phyloP scores from a whole-genome alignment of 768 basidiomycete genomes.

The Melanogaster broomeanus region DNA sequence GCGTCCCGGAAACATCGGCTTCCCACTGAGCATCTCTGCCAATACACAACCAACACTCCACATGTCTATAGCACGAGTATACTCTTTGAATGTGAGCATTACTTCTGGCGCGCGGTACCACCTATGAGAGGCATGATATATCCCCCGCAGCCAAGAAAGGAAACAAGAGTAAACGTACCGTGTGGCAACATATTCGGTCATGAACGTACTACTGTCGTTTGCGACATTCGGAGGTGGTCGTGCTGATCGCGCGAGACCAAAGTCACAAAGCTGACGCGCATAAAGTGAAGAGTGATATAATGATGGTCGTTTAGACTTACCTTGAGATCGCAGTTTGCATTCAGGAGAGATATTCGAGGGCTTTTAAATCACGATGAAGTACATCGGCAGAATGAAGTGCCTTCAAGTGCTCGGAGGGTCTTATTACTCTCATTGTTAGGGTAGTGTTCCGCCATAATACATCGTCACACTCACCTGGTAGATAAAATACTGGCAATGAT shows the following conservation, averaged over 20 bases:
- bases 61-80: conserved; percentile 84
- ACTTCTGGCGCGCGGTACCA: conserved; percentile 99
- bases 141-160: not conserved
- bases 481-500: conserved; percentile 96
- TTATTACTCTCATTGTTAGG: conserved; percentile 28
- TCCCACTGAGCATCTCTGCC: conserved; percentile 92
- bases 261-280: conserved; percentile 69
- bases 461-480: conserved; percentile 67
- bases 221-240: conserved; percentile 72
- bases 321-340: conserved; percentile 96
- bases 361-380: conserved; percentile 92
- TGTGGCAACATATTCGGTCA: conserved; percentile 96
- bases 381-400: conserved; percentile 95
- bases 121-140: conserved; percentile 36
- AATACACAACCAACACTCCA: conserved; percentile 88
- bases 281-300: conserved; percentile 1
- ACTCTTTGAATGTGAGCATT: conserved; percentile 97
- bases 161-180: conserved; percentile 44
- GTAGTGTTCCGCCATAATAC: not conserved
- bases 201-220: conserved; percentile 76
- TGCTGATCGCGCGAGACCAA: conserved; percentile 82
- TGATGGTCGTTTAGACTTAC: conserved; percentile 40
- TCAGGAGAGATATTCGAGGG: conserved; percentile 94
- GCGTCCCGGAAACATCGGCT: conserved; percentile 92
- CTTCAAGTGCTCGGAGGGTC: conserved; percentile 91